These are phyloP conservation scores for Lactarius vividus DNA, from an alignment of 768 basidiomycete species.

Conservation along the genomic window DNA sequence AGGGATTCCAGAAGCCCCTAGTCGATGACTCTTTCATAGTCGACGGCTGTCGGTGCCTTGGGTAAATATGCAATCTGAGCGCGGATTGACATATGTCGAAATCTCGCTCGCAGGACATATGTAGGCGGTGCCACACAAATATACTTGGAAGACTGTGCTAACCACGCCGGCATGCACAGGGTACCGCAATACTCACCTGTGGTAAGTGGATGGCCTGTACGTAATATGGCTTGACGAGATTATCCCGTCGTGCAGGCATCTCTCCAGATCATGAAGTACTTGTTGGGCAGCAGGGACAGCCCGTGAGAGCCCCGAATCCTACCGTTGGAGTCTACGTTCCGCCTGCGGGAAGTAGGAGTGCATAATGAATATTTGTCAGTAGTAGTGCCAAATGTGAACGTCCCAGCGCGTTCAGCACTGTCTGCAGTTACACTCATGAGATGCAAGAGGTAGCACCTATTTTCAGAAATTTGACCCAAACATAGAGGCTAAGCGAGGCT, in stretches of 20 bases:
- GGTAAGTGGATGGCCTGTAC: conserved; percentile 37
- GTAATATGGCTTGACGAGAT: not conserved
- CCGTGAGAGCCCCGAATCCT: no score
- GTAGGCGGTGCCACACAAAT: conserved; percentile 37
- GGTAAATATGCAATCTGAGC: conserved; percentile 65
- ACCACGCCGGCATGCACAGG: conserved; percentile 36
- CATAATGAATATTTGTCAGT: no score
- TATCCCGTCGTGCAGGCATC: conserved; percentile 48
- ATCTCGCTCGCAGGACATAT: conserved; percentile 70
- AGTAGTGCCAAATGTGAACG: no score
- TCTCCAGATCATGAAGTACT: conserved; percentile 65
- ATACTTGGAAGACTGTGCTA: not conserved
- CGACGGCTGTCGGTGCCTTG: conserved; percentile 64
- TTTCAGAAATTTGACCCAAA: no score
- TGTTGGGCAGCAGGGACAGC: conserved; percentile 58
- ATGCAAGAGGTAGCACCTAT: no score
- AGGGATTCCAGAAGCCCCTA: conserved; percentile 75
- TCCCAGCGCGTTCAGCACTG: no score
- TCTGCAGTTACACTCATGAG: no score
- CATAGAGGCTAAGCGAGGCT: no score
- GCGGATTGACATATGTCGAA: conserved; percentile 65
- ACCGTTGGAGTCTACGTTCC: no score
- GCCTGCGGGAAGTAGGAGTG: no score
- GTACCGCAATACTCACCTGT: conserved; percentile 64
- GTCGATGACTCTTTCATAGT: conserved; percentile 64